A percentile compares a stretch with the other conserved stretches of the same genome.
Evolutionary conservation across 1,139 yeast species (phyloP).

Genomic region (Yamadazyma friedrichii): DNA sequence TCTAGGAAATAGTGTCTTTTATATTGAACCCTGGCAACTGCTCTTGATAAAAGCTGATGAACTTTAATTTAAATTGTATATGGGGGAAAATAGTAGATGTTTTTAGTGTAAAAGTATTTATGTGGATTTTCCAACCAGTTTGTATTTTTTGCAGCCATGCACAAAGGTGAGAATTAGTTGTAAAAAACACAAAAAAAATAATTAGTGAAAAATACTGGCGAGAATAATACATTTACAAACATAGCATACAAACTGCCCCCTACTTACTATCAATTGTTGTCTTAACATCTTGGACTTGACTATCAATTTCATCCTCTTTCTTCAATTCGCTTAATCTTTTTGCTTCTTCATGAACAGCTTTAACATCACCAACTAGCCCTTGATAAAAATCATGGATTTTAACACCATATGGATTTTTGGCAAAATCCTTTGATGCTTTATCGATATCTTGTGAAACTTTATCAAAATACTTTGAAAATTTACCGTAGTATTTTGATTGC

Average conservation of each 20-base stretch:
- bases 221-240: conserved; percentile 2
- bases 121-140: neutral
- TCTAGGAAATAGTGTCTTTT: neutral
- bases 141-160: conserved; percentile 3
- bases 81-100: neutral
- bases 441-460: conserved; percentile 36
- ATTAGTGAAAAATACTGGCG: neutral
- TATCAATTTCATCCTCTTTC: conserved; percentile 25
- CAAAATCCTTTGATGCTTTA: conserved; percentile 23
- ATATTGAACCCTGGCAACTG: neutral
- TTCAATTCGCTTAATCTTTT: conserved; percentile 63
- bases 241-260: conserved; percentile 7
- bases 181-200: neutral
- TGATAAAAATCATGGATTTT: conserved; percentile 38
- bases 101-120: too few species aligned
- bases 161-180: neutral
- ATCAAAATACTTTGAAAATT: conserved; percentile 18
- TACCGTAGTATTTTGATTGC: conserved; percentile 5
- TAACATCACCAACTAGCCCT: conserved; percentile 53
- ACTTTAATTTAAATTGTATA: neutral
- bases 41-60: too few species aligned
- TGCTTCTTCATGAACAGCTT: conserved; percentile 72
- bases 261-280: neutral
- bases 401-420: conserved; percentile 32
- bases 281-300: conserved; percentile 15